Conservation (phyloP, 2,329 filamentous ascomycete genomes). For the Orbilia quercus region DNA sequence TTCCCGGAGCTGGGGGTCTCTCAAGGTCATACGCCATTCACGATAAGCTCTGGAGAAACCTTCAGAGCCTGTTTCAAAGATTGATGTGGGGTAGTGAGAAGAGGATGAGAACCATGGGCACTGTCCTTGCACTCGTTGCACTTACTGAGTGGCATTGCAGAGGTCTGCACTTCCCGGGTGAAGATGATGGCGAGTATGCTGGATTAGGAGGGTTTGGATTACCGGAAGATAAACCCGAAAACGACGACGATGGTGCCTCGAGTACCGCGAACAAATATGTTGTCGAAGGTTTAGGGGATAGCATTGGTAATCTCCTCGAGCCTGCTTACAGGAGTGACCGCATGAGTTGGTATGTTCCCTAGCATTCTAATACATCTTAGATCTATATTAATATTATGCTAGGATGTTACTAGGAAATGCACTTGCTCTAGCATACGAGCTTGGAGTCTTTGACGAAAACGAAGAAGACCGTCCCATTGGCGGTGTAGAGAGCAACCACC, state of each 20-base stretch:
- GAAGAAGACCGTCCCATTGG: slow-evolving; percentile 69
- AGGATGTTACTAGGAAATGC: slow-evolving; percentile 97
- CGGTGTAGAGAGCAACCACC: slow-evolving; percentile 45
- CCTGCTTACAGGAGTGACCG: slow-evolving; percentile 82
- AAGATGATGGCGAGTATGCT: slow-evolving; percentile 74
- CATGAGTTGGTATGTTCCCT: slow-evolving; percentile 49
- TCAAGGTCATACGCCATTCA: slow-evolving; percentile 92
- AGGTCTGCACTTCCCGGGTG: slow-evolving; percentile 88
- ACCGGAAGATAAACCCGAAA: slow-evolving; percentile 70
- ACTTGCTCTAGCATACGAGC: slow-evolving; percentile 88
- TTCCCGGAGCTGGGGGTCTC: slow-evolving; percentile 80
- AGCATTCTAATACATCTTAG: background rate
- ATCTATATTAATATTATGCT: slow-evolving; percentile 79
- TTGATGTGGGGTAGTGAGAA: slow-evolving; percentile 80
- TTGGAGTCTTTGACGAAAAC: slow-evolving; percentile 93
- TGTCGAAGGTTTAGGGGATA: slow-evolving; percentile 69
- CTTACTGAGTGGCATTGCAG: slow-evolving; percentile 97
- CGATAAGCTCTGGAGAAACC: slow-evolving; percentile 92
- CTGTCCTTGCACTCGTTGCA: slow-evolving; percentile 92
- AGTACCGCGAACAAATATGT: slow-evolving; percentile 68
- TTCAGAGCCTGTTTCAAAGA: slow-evolving; percentile 93
- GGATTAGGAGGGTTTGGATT: slow-evolving; percentile 73
- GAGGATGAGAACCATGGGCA: slow-evolving; percentile 78
- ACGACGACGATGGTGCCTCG: slow-evolving; percentile 61
- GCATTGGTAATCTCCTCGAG: slow-evolving; percentile 95